phyloP scores from a whole-genome alignment of 352 stramenopile species.

The Phytophthora agathidicida region DNA sequence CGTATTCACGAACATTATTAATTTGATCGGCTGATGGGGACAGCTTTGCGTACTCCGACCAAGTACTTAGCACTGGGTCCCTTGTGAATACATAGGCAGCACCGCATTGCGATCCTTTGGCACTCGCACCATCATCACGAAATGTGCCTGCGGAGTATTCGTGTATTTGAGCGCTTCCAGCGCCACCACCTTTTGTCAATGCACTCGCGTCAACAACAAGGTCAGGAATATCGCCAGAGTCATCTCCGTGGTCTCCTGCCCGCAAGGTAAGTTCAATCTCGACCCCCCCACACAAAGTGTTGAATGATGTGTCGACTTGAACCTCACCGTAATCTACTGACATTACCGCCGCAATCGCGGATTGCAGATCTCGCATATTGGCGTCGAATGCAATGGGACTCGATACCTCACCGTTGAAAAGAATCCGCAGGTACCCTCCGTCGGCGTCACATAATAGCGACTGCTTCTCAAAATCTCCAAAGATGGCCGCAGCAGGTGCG shows the following conservation, averaged over 20 bases:
- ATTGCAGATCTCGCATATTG: conserved; percentile 47
- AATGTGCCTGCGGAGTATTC: conserved; percentile 71
- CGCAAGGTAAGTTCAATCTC: conserved; percentile 65
- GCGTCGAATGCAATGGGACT: conserved; percentile 68
- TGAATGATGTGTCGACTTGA: conserved; percentile 58
- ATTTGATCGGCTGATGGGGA: conserved; percentile 45
- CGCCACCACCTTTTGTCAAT: conserved; percentile 45
- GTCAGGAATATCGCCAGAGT: conserved; percentile 61
- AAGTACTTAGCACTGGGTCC: conserved; percentile 37
- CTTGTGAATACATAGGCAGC: conserved; percentile 72
- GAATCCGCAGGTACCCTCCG: conserved; percentile 65
- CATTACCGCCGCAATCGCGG: conserved; percentile 60
- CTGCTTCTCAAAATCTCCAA: conserved; percentile 76
- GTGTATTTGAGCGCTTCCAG: conserved; percentile 43
- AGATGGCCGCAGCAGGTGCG: conserved; percentile 67
- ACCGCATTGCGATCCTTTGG: conserved; percentile 76
- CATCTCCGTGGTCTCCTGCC: conserved; percentile 62
- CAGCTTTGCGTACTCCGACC: conserved; percentile 66
- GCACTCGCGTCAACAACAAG: conserved; percentile 50
- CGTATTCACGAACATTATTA: conserved; percentile 62
- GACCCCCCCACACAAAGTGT: conserved; percentile 46
- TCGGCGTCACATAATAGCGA: conserved; percentile 79
- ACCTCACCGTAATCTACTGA: conserved; percentile 60
- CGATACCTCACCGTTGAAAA: conserved; percentile 65
- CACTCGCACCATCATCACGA: conserved; percentile 52